These are phyloP conservation scores for Leccinellum albellum DNA, from an alignment of 768 basidiomycete species.

Conservation along the genomic window DNA sequence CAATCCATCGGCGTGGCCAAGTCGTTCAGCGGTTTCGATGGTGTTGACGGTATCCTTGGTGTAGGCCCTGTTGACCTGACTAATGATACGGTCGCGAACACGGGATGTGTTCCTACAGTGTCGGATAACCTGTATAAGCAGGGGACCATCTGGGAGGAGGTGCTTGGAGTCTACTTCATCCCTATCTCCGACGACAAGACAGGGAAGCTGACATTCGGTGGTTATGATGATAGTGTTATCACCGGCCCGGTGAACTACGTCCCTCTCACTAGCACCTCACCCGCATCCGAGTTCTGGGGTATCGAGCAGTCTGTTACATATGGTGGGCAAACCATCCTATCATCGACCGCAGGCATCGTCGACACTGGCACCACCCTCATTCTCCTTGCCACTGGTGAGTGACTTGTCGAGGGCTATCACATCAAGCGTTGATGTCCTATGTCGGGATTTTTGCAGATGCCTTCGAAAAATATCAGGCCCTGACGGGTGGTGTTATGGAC, in stretches of 20 bases:
- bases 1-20: constrained; percentile 39
- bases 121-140: constrained; percentile 31
- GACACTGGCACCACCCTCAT: constrained; percentile 28
- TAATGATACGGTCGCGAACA: constrained; percentile 13
- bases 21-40: constrained; percentile 19
- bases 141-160: constrained; percentile 22
- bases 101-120: constrained; percentile 29
- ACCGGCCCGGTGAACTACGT: constrained; percentile 15
- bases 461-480: constrained; percentile 13
- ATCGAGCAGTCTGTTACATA: constrained; percentile 10
- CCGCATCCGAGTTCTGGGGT: constrained; percentile 23
- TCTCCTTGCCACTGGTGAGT: constrained; percentile 25
- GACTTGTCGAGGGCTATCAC: not conserved
- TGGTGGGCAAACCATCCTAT: not conserved
- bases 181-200: constrained; percentile 15
- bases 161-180: constrained; percentile 32
- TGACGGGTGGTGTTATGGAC: constrained; percentile 27
- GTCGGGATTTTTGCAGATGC: constrained; percentile 14
- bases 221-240: constrained; percentile 5
- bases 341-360: constrained; percentile 14
- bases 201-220: constrained; percentile 29
- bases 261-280: constrained; percentile 20
- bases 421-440: not conserved
- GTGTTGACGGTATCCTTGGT: constrained; percentile 39
- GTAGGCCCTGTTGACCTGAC: constrained; percentile 35